A percentile compares a stretch with the other conserved stretches of the same genome.
phyloP scores from a whole-genome alignment of 73 alveolate genomes.

The Paramecium tetraurelia region DNA sequence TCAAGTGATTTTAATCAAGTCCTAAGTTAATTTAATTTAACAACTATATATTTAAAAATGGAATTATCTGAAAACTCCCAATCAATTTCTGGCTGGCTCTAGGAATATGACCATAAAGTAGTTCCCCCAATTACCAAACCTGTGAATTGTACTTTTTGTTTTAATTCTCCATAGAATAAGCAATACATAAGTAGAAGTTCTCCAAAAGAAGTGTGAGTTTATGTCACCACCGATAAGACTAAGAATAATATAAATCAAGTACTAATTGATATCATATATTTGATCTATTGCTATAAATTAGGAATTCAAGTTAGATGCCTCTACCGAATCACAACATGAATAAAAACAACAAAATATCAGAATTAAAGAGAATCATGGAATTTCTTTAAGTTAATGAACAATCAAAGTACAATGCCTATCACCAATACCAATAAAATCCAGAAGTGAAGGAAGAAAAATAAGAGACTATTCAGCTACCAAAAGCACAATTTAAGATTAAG shows the following conservation, averaged over 20 bases:
- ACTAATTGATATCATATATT: neutral
- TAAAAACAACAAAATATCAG: neutral
- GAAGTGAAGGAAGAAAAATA: neutral
- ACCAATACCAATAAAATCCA: neutral
- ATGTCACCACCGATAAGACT: neutral
- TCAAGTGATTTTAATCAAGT: neutral
- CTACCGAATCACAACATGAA: neutral
- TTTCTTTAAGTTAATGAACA: neutral
- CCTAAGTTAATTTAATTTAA: neutral
- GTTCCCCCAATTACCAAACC: neutral
- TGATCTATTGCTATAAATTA: neutral
- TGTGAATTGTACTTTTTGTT: neutral
- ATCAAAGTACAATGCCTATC: neutral
- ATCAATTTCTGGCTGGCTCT: neutral
- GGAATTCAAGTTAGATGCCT: neutral
- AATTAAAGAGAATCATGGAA: neutral
- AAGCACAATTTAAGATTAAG: neutral
- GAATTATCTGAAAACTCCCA: neutral
- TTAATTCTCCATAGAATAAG: neutral
- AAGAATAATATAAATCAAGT: neutral
- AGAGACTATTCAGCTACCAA: neutral
- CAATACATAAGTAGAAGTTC: neutral
- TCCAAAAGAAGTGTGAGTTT: neutral
- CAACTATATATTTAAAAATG: neutral
- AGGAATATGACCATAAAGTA: neutral